Base-by-base conservation (phyloP, 1,284 basidiomycete genomes). In the Pyrrhoderma lamaoense region DNA sequence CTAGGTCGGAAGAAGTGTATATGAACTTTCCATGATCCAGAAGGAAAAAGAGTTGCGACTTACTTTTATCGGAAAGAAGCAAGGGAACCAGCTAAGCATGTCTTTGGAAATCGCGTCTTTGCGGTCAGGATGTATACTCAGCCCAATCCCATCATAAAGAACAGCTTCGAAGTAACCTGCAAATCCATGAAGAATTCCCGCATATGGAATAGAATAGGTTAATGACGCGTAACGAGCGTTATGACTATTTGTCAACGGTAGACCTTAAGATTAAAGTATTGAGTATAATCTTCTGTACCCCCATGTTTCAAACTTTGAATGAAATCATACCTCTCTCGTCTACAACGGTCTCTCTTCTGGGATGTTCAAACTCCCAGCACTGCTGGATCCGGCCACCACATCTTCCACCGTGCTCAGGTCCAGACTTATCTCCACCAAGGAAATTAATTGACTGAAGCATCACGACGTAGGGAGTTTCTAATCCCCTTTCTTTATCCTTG, bases 41-140 rank as follows among this genome's bases (percentile, higher is more conserved):
- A 46, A 35, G 22, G 31, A 27, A 54, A 9, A 47, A 42, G 48
- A 21, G 35, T n/a, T 37, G 11, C 9, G 25, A 60, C 75, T 22
- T 54, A 86, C 89, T 67, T 84, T 88, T 64, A 94, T 80, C 1
- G 95, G 95, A 68, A 99, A 96, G 71, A 93, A 97, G 31, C 98
- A 72, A 0, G 96, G 96, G 72, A 99, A 99, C 96, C 96, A 99
- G 61, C 91, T 95, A 55, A 98, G 75, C 95, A 99, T 98, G 60
- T 98, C 88, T 59, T 89, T 89, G 14, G 89, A 92, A 49, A 93
- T 76, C 45, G 79, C 68, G 51, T 89, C 81, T 67, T 88, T 86
- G 45, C 85, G 82, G 52, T 93, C 82, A 0, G 96, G 96, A 65
- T 97, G 93, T 45, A 96, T 99, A 60, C 92, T 96, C 35, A 99